Evolutionary conservation across 768 basidiomycete genomes (phyloP), one percentile per base, ranked within the genome.

Genomic region (Phlegmacium glaucopus): DNA sequence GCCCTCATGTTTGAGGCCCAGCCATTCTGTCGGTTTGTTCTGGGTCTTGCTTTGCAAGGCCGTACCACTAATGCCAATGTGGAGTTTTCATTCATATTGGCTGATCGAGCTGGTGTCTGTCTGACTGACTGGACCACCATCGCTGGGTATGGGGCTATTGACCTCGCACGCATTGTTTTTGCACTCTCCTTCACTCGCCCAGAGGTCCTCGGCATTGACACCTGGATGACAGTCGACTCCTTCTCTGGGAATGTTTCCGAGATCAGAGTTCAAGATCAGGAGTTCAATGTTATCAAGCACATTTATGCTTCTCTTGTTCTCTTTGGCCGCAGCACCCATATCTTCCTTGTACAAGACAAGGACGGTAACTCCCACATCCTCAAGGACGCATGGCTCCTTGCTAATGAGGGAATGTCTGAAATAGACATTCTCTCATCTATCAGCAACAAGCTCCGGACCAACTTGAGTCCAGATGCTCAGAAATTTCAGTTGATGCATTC

Each of bases 41-140:
- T 50, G 6, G 49, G 39, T 41, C 44, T 50, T 45, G 49, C 44
- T 17, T 35, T 50, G 9, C 36, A 43, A 6, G 42, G 38, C 43
- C 10, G n/a, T 18, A 40, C n/a, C 15, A 2, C 39, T 40, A 10
- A 2, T 40, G 42, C 28, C 44, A n/a, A 22, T 9, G 16, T 16
- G 13, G 4, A 45, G 12, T 50, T 41, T 41, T 45, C 12, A 9
- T 45, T 50, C 26, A 22, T 50, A 17, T 42, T 50, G 44, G 39
- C 45, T 26, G 25, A 50, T 42, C 39, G 39, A 41, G 44, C 44
- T 45, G 49, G 49, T 35, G 49, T 50, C 44, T 50, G 49, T 17
- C 0, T 45, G 12, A 50, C 44, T 44, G 6, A 16, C 32, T 46
- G 44, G 49, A 18, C 18, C 34, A 17, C 16, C 9, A 45, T 39